Evolutionary conservation across 768 basidiomycete genomes (phyloP), one percentile per base, ranked within the genome.

Genomic region (Pulveroboletus sp.): DNA sequence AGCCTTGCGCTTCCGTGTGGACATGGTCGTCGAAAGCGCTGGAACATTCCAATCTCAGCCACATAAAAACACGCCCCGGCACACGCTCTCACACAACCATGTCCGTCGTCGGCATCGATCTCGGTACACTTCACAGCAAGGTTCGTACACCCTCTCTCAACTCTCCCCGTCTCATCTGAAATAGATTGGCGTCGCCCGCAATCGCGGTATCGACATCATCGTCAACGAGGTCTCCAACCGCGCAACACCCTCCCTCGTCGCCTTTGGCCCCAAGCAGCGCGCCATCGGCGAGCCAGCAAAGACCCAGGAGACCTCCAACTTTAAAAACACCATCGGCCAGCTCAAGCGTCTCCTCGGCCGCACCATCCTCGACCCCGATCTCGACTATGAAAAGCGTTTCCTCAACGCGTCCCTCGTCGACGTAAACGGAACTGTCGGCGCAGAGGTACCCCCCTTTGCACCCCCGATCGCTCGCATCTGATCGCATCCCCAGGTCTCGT

Each of bases 181-280:
- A 3, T 57, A 90, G 91, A 93, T 97, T 68, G 93, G 93, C 75
- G 93, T 95, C 56, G 93, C 93, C 17, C 81, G 93, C 72, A 86
- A 90, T 73, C 81, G 91, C 64, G 95, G 95, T 59, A 95, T 99
- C 75, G 95, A 99, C 79, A 93, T 99, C 71, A 95, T 99, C 75
- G 77, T 83, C 53, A 99, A 99, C 70, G 95, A 99, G 69, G 93
- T 94, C 53, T 97, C 94, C 14, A 97, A 97, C 77, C 88, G 96
- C 47, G 81, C 86, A 14, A 98, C 94, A 22, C 95, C 95, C 64
- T 94, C 95, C 37, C 81, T 99, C 54, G 85, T 99, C 49, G 92
- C 90, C 6, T 99, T 96, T 69, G 93, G 94, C 12, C 81, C 82
- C 19, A 92, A 91, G 67, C 89, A 93, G 61, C 87, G 95, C 38